Evolutionary conservation across 176 grass and related monocot genomes (phyloP).

Genomic region (Bonia amplexicaulis): DNA sequence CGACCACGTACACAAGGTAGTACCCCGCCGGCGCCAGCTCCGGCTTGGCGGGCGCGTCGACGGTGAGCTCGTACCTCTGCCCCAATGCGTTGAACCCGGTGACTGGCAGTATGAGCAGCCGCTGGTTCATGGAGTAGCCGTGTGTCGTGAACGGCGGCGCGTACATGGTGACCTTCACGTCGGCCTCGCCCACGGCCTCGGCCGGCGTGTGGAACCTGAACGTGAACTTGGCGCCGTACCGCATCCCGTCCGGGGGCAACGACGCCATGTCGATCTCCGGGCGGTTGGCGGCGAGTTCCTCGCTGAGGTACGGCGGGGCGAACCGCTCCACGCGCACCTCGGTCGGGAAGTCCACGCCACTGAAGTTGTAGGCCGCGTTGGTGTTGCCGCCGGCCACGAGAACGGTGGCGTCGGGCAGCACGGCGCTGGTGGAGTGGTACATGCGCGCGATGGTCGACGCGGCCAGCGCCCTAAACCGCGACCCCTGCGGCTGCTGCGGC

Average conservation of each 20-base stretch:
- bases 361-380: slow-evolving; percentile 69
- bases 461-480: slow-evolving; percentile 49
- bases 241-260: slow-evolving; percentile 37
- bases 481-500: not conserved
- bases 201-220: slow-evolving; percentile 33
- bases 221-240: slow-evolving; percentile 42
- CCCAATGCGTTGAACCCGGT: slow-evolving; percentile 20
- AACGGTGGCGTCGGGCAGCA: slow-evolving; percentile 83
- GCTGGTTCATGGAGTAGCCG: slow-evolving; percentile 83
- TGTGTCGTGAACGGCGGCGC: slow-evolving; percentile 86
- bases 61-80: slow-evolving; percentile 5
- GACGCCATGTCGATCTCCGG: slow-evolving; percentile 38
- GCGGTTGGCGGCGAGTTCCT: not conserved
- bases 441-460: slow-evolving; percentile 52
- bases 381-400: slow-evolving; percentile 84
- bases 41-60: slow-evolving; percentile 42
- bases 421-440: slow-evolving; percentile 81
- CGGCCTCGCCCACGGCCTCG: not conserved
- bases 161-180: slow-evolving; percentile 74
- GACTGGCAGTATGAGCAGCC: slow-evolving; percentile 56
- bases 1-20: slow-evolving; percentile 64
- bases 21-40: slow-evolving; percentile 66
- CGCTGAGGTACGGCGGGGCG: slow-evolving; percentile 64
- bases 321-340: slow-evolving; percentile 79
- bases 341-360: slow-evolving; percentile 59